These are phyloP conservation scores for Salicornia ramosissima DNA, from an alignment of 148 eudicot genomes.

Conservation along the genomic window DNA sequence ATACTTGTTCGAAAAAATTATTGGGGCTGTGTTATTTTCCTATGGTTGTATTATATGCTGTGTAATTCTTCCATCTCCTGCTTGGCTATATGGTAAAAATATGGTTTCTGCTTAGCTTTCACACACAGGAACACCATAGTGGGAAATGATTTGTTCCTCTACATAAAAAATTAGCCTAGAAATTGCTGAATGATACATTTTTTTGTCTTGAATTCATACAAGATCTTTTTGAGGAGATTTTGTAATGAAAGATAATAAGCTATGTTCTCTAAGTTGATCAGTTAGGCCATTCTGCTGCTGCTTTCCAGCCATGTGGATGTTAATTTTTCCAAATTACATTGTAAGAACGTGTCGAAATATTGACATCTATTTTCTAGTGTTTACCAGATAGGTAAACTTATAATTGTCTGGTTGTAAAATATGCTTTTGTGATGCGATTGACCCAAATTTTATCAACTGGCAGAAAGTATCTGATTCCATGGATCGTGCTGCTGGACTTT, in stretches of 20 bases:
- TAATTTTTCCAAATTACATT: not conserved
- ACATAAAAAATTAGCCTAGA: not conserved
- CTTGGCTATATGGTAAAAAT: not conserved
- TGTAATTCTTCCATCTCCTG: not conserved
- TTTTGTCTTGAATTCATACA: not conserved
- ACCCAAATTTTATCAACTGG: conserved; percentile 12
- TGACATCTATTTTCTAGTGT: not conserved
- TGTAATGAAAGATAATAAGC: not conserved
- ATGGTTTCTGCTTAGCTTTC: not conserved
- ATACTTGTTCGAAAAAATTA: not conserved
- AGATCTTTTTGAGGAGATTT: too few relatives aligned
- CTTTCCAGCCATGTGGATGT: not conserved
- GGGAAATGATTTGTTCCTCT: not conserved
- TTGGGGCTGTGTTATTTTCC: not conserved
- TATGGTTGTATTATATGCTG: not conserved
- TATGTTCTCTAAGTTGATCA: not conserved
- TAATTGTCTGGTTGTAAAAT: not conserved
- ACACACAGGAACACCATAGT: not conserved
- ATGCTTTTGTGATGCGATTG: not conserved
- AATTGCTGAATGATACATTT: not conserved
- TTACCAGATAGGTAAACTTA: not conserved
- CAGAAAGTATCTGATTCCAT: conserved; percentile 80
- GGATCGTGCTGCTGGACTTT: conserved; percentile 52
- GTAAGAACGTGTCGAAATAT: too few relatives aligned
- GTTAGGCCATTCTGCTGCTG: not conserved